phyloP scores from a whole-genome alignment of 306 rosid genomes.

The Ziziphus jujuba region DNA sequence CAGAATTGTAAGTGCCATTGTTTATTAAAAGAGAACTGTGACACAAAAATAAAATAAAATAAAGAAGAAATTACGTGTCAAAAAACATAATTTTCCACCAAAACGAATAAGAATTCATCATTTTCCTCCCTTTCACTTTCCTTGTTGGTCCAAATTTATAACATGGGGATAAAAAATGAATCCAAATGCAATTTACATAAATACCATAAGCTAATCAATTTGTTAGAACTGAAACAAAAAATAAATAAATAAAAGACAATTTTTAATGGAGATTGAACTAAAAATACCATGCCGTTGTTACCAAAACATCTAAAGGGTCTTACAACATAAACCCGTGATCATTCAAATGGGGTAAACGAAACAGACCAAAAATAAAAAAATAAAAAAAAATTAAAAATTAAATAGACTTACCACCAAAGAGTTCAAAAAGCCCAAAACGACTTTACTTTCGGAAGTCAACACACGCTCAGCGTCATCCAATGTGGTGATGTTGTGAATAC shows the following conservation, averaged over 20 bases:
- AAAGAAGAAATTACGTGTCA: too few relatives aligned
- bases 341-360: background rate
- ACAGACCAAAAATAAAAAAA: background rate
- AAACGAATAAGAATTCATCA: too few relatives aligned
- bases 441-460: constrained; percentile 64
- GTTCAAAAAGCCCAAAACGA: constrained; percentile 84
- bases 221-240: background rate
- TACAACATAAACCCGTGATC: background rate
- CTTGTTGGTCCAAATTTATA: too few relatives aligned
- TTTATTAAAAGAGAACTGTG: too few relatives aligned
- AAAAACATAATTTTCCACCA: too few relatives aligned
- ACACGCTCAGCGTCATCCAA: constrained; percentile 74
- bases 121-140: too few relatives aligned
- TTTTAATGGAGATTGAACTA: background rate
- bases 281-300: background rate
- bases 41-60: too few relatives aligned
- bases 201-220: too few relatives aligned
- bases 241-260: too few relatives aligned
- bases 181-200: too few relatives aligned
- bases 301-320: background rate
- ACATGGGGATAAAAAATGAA: too few relatives aligned
- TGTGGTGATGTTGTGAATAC: constrained; percentile 68
- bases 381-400: background rate
- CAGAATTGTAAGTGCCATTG: too few relatives aligned
- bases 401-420: constrained; percentile 77